Conservation (phyloP, 805 yeast species). For the Saccharomycopsis sp. region DNA sequence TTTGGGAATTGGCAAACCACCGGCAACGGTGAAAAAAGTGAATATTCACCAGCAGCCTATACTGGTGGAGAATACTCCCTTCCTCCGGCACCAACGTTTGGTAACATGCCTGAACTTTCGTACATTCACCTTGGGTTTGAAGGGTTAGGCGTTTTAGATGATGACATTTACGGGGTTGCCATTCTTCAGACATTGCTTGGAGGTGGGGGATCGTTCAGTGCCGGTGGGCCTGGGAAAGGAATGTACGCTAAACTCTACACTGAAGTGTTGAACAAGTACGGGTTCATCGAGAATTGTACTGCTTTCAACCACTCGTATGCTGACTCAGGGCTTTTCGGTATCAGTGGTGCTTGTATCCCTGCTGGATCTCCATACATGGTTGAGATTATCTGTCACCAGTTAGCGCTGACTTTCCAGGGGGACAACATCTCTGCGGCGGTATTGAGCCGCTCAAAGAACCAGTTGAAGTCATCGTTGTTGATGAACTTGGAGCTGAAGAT, state of each 20-base stretch:
- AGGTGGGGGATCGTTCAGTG: conserved; percentile 95
- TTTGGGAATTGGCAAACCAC: conserved; percentile 53
- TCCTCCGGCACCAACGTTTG: conserved; percentile 47
- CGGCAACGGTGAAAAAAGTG: conserved; percentile 24
- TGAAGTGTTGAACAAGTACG: conserved; percentile 82
- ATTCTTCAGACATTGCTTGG: conserved; percentile 85
- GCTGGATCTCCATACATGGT: conserved; percentile 80
- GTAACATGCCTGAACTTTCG: conserved; percentile 69
- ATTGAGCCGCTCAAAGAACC: conserved; percentile 86
- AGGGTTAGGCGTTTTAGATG: conserved; percentile 74
- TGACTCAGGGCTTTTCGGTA: conserved; percentile 88
- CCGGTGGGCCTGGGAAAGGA: conserved; percentile 99
- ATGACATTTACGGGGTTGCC: conserved; percentile 87
- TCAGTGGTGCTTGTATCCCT: conserved; percentile 77
- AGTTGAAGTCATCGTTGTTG: conserved; percentile 74
- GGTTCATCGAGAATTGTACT: conserved; percentile 82
- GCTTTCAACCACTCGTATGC: conserved; percentile 86
- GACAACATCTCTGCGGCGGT: conserved; percentile 40
- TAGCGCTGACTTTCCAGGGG: conserved; percentile 39
- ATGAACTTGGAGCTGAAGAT: conserved; percentile 91
- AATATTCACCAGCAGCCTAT: conserved; percentile 39
- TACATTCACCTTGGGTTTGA: conserved; percentile 86
- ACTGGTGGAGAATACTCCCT: conserved; percentile 53
- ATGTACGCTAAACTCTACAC: conserved; percentile 95
- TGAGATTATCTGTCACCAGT: conserved; percentile 66